phyloP scores from a whole-genome alignment of 169 alveolate species.

The Neospora caninum region DNA sequence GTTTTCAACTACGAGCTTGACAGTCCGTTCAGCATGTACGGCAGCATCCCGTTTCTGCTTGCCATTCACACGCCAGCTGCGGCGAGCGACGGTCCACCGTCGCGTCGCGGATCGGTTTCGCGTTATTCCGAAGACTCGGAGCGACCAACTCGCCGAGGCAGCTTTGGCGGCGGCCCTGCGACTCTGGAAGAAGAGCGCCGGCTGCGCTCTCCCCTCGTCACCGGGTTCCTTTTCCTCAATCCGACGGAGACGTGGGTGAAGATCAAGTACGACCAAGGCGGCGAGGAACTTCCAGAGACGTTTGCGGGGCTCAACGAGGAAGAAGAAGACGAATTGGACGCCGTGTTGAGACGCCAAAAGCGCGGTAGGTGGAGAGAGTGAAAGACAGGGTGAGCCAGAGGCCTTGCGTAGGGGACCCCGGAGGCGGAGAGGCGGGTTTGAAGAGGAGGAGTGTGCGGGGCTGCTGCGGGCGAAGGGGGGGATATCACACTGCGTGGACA shows the following conservation, averaged over 20 bases:
- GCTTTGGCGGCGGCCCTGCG: not conserved
- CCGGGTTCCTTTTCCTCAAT: not conserved
- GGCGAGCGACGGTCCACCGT: not conserved
- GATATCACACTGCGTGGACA: no score
- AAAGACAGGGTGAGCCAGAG: no score
- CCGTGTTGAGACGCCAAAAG: not conserved
- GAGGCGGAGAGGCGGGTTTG: not conserved
- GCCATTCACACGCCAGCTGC: not conserved
- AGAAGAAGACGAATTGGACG: not conserved
- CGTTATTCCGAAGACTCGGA: not conserved
- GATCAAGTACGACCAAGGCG: not conserved
- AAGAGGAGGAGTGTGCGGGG: no score
- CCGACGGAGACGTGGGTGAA: slow-evolving; percentile 1
- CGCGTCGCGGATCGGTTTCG: not conserved
- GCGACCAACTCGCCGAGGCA: not conserved
- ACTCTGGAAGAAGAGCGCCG: not conserved
- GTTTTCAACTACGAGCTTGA: not conserved
- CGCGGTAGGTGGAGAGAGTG: not conserved
- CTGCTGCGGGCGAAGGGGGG: no score
- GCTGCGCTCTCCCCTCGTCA: not conserved
- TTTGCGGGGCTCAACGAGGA: not conserved
- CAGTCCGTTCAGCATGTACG: not conserved
- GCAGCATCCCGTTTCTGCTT: not conserved
- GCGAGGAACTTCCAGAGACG: not conserved
- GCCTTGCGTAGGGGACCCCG: not conserved